Base-by-base conservation (phyloP, 2,329 filamentous ascomycete species). In the Setomelanomma holmii region DNA sequence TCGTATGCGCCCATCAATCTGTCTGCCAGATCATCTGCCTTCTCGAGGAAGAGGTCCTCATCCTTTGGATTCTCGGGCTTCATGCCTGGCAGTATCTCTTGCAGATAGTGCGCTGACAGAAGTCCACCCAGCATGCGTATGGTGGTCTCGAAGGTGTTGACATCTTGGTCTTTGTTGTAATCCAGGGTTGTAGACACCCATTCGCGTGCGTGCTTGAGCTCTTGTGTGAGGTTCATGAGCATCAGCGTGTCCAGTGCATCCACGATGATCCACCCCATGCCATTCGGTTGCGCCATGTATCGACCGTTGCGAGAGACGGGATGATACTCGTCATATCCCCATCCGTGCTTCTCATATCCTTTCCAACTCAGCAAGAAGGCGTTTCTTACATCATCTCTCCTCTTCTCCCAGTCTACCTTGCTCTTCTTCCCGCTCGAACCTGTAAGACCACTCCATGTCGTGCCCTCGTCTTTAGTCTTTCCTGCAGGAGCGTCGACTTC, bases 251-350 rank as follows among this genome's bases (percentile, higher is more conserved):
- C 95, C 58, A 99, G 80, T 11, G 93, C 87, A 77, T 99, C 95
- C 51, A 99, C 89, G 56, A 99, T 97, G 68, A 98, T 98, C 95
- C 96, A 99, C 23, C 95, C 95, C 76, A 99, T 83, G 21, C 93
- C 95, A 56, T 91, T 87, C 3, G 89, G 71, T 41, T 75, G 83
- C 5, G 91, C 87, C 93, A 99, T 98, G 66, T 95, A 87, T 45
- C 81, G 82, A 43, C 91, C 90, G 16, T 79, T 86, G 72, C 95
- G 95, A 5, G 89, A 86, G 22, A 93, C 78, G 1, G 95, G 95
- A 64, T 91, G 86, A 72, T 90, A 99, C 74, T 95, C 88, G 72
- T 99, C 95, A 66, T 88, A 88, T 27, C 91, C 95, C 95, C 95
- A 99, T 22, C 89, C 95, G 78, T 98, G 89, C 68, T 90, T 86